A percentile compares a stretch with the other conserved stretches of the same genome.
Evolutionary conservation across 495 filamentous ascomycete species (phyloP).

Genomic region (Lasiosphaeria miniovina): DNA sequence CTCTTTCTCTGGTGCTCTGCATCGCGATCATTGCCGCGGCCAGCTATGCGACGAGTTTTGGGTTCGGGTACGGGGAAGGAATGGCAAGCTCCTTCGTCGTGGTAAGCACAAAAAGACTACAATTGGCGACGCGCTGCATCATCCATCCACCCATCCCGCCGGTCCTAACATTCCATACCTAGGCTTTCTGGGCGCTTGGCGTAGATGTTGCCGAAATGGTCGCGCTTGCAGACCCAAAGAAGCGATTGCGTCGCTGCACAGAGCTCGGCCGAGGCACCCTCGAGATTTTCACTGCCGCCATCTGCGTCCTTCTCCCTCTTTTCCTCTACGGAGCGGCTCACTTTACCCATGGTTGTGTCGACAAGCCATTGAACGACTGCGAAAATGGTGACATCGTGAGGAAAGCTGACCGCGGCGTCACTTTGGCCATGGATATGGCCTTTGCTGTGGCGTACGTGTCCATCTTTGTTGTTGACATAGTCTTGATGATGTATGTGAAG

Average conservation of each 20-base stretch:
- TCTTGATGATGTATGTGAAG: background rate
- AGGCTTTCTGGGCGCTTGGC: background rate
- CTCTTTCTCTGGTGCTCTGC: background rate
- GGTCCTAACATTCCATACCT: background rate
- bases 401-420: background rate
- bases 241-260: background rate
- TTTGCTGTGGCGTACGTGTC: background rate
- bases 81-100: background rate
- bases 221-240: background rate
- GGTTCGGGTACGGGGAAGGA: background rate
- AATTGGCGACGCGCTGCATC: background rate
- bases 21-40: background rate
- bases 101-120: background rate
- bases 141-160: background rate
- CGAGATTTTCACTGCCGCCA: background rate
- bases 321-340: background rate
- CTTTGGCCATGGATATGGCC: background rate
- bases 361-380: background rate
- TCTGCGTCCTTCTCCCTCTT: background rate
- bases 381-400: background rate
- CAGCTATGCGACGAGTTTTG: constrained; percentile 1
- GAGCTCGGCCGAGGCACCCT: background rate
- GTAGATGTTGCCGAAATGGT: background rate
- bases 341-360: background rate
- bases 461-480: background rate